Percentiles rank a stretch among this genome's conserved stretches.
Evolutionary conservation across 2,329 filamentous ascomycete species (phyloP).

Genomic region (Penicillium sp.): DNA sequence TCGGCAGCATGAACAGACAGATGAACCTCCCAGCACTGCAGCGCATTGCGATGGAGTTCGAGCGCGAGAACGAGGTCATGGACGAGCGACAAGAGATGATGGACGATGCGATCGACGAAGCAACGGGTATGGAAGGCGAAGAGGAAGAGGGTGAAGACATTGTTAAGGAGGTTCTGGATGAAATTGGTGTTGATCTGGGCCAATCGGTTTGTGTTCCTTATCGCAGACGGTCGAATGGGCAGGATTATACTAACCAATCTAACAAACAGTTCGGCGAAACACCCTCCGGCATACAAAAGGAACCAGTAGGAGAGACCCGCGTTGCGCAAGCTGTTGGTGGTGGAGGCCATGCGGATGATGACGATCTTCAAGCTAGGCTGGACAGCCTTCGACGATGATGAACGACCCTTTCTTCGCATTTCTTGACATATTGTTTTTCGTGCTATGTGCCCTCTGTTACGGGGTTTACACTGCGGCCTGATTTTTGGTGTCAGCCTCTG

Average conservation of each 20-base stretch:
- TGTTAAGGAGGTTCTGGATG: conserved; percentile 92
- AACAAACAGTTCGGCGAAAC: conserved; percentile 78
- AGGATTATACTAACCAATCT: neutral
- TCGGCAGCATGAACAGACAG: conserved; percentile 95
- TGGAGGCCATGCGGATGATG: conserved; percentile 64
- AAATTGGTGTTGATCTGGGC: conserved; percentile 91
- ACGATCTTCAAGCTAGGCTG: conserved; percentile 89
- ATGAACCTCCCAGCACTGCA: conserved; percentile 97
- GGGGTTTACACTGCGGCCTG: neutral
- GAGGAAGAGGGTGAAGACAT: conserved; percentile 97
- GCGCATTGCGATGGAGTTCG: conserved; percentile 98
- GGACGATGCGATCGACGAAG: conserved; percentile 98
- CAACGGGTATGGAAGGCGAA: conserved; percentile 76
- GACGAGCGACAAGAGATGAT: conserved; percentile 99
- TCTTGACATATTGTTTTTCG: neutral
- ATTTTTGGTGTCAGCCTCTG: neutral
- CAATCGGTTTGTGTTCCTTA: conserved; percentile 67
- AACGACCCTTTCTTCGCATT: conserved; percentile 1
- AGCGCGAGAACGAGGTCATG: conserved; percentile 99
- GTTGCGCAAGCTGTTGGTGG: conserved; percentile 79
- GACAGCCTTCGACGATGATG: conserved; percentile 72
- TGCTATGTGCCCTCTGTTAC: neutral
- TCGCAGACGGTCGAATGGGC: neutral
- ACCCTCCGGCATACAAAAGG: conserved; percentile 76
- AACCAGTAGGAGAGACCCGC: conserved; percentile 69